These are phyloP conservation scores for Niveomyces coronatus DNA, from an alignment of 2,329 filamentous ascomycete genomes.

Conservation along the genomic window DNA sequence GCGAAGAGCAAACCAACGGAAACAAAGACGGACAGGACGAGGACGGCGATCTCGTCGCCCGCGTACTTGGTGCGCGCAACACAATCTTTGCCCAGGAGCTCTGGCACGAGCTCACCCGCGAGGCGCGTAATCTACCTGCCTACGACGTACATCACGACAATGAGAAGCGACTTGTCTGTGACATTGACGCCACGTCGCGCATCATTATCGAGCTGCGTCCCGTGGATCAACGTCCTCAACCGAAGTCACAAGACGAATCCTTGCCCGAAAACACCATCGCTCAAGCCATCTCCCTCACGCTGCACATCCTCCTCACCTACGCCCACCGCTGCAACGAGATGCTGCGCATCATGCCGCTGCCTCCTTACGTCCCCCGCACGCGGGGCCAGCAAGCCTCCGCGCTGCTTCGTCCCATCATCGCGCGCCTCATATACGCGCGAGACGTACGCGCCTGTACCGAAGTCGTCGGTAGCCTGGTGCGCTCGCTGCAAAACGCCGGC, in stretches of 20 bases:
- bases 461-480: conserved; percentile 34
- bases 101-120: conserved; percentile 79
- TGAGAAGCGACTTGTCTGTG: conserved; percentile 46
- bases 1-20: neutral
- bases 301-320: conserved; percentile 69
- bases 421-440: conserved; percentile 34
- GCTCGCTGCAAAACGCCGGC: conserved; percentile 36
- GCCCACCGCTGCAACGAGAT: conserved; percentile 68
- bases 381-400: conserved; percentile 33
- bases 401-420: conserved; percentile 42
- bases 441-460: conserved; percentile 28
- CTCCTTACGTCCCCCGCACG: conserved; percentile 27
- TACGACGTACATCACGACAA: conserved; percentile 58
- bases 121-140: conserved; percentile 62
- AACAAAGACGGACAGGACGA: conserved; percentile 40
- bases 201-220: conserved; percentile 60
- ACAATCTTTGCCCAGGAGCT: conserved; percentile 77
- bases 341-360: conserved; percentile 50
- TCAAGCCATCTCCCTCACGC: conserved; percentile 52
- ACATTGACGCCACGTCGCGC: conserved; percentile 37
- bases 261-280: conserved; percentile 43
- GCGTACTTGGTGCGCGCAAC: conserved; percentile 66
- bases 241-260: conserved; percentile 15
- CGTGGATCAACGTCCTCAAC: conserved; percentile 30
- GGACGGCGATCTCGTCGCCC: conserved; percentile 44